phyloP scores from a whole-genome alignment of 140 eudicot species.

The Bidens hawaiensis region DNA sequence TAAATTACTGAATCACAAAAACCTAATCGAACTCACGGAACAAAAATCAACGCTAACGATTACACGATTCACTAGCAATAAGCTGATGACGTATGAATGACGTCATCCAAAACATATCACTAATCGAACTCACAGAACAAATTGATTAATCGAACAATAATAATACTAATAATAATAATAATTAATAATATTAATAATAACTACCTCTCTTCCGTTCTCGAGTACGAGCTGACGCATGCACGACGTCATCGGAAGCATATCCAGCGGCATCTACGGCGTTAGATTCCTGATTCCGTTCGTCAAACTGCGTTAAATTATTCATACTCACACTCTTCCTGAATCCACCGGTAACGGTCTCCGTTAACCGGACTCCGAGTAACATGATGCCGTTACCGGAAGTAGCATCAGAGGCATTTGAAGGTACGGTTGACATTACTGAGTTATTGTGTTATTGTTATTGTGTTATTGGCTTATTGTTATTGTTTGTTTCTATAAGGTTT shows the following conservation, averaged over 20 bases:
- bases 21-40: background rate
- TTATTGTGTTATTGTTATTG: too few species aligned
- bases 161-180: too few species aligned
- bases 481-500: background rate
- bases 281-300: constrained; percentile 39
- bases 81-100: too few species aligned
- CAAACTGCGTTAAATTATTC: constrained; percentile 63
- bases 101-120: background rate
- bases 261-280: constrained; percentile 47
- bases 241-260: constrained; percentile 73
- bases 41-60: too few species aligned
- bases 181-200: too few species aligned
- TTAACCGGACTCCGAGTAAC: constrained; percentile 66
- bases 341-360: constrained; percentile 31
- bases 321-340: constrained; percentile 63
- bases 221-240: constrained; percentile 67
- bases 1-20: background rate
- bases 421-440: constrained; percentile 25
- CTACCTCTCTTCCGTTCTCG: constrained; percentile 78
- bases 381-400: constrained; percentile 39
- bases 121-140: background rate
- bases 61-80: too few species aligned
- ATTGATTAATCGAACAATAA: background rate
- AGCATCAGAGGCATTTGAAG: constrained; percentile 31
- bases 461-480: too few species aligned